Conservation (phyloP, 352 stramenopile species). For the Phytophthora cactorum region DNA sequence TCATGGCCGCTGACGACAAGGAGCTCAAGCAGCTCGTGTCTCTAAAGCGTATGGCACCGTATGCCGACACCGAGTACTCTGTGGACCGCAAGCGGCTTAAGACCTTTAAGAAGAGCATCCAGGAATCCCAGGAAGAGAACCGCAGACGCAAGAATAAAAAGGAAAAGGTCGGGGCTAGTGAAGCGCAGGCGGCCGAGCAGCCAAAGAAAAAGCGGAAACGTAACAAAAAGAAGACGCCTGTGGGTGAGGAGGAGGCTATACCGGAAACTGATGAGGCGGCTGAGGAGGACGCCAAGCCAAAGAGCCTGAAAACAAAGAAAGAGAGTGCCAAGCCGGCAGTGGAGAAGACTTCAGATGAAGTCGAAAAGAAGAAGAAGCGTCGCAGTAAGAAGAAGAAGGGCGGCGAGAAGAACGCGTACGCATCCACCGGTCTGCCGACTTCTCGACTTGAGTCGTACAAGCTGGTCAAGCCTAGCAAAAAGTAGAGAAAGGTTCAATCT, state of each 20-base stretch:
- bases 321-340: slow-evolving; percentile 12
- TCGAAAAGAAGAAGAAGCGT: slow-evolving; percentile 62
- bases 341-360: slow-evolving; percentile 20
- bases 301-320: slow-evolving; percentile 51
- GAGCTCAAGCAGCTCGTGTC: slow-evolving; percentile 97
- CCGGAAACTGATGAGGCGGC: slow-evolving; percentile 22
- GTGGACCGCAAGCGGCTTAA: slow-evolving; percentile 80
- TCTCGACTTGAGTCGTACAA: slow-evolving; percentile 89
- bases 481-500: slow-evolving; percentile 29
- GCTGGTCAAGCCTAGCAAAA: slow-evolving; percentile 68
- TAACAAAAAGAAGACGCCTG: slow-evolving; percentile 61
- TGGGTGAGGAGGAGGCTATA: slow-evolving; percentile 27
- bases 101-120: slow-evolving; percentile 73
- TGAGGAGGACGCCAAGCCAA: slow-evolving; percentile 22
- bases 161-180: slow-evolving; percentile 20
- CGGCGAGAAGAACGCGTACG: slow-evolving; percentile 50
- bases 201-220: slow-evolving; percentile 79
- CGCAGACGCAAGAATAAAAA: slow-evolving; percentile 43
- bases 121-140: slow-evolving; percentile 42
- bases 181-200: slow-evolving; percentile 27
- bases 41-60: slow-evolving; percentile 97
- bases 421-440: slow-evolving; percentile 62
- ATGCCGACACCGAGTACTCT: slow-evolving; percentile 85
- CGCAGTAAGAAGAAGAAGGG: slow-evolving; percentile 70
- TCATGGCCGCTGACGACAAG: slow-evolving; percentile 96